Base-by-base conservation (phyloP, 768 basidiomycete genomes). In the Rhizopogon vinicolor region DNA sequence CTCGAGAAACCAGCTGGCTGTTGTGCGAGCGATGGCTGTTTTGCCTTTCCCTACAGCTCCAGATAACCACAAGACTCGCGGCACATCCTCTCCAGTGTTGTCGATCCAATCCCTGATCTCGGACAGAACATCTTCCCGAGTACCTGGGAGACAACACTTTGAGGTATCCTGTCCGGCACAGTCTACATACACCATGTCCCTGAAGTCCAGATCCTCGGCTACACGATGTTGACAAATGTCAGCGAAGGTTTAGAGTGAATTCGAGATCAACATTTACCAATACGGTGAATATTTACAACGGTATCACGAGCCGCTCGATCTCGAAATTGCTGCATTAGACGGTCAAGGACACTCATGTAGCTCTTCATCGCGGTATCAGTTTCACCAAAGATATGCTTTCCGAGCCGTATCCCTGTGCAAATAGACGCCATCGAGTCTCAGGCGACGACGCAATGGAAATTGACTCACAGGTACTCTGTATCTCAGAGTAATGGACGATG, bases 41-140 rank as follows among this genome's bases (percentile, higher is more conserved):
- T 68, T 68, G 8, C 68, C 66, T 16, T 43, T 52, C n/a, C 65
- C 65, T 3, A 63, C 65, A 41, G 41, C 46, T 14, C 67, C 67
- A 45, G 46, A 56, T 13, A 67, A 52, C 63, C 63, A 67, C 40
- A 52, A 63, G 16, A 64, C 46, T 6, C 46, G 48, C 13, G 52
- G 48, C 29, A 44, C 28, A 37, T 58, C 46, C 10, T 41, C 42
- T n/a, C 44, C 29, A 8, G 52, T 45, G 41, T 57, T 41, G 42
- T 61, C 56, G 22, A 58, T 48, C 70, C 68, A 72, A 19, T 57
- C 41, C 40, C 43, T 53, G 31, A 71, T 65, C 19, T 61, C 59
- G 18, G 64, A 59, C 41, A 70, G 53, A 29, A 71, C 58, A 10
- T 52, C 50, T 28, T 50, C 29, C 10, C 63, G 64, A 7, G 68